These are phyloP conservation scores for Penicillium angulare DNA, from an alignment of 495 filamentous ascomycete genomes.

Conservation along the genomic window DNA sequence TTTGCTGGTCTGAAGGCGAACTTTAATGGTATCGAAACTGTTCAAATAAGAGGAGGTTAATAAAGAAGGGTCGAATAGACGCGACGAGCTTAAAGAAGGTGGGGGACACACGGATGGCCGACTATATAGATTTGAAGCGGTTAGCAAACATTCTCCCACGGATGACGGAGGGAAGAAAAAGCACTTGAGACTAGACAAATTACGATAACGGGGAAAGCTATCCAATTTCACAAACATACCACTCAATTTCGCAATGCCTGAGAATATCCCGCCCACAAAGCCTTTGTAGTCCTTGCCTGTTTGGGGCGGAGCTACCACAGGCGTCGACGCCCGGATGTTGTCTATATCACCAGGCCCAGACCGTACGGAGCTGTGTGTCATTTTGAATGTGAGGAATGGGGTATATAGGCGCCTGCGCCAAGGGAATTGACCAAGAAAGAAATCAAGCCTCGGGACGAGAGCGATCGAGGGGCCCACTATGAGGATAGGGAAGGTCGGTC, in stretches of 20 bases:
- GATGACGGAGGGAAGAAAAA: neutral
- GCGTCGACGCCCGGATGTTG: too few species aligned
- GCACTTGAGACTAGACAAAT: too few species aligned
- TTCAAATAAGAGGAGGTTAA: conserved; percentile 6
- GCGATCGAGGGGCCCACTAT: too few species aligned
- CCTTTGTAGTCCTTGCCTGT: conserved; percentile 83
- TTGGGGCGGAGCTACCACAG: too few species aligned
- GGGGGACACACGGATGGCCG: conserved; percentile 60
- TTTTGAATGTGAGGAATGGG: too few species aligned
- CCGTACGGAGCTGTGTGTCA: too few species aligned
- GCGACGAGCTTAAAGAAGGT: neutral
- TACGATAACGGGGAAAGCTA: neutral
- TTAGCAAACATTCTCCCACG: neutral
- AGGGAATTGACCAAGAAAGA: too few species aligned
- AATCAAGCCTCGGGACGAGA: too few species aligned
- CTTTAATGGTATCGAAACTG: conserved; percentile 93
- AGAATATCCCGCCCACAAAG: conserved; percentile 92
- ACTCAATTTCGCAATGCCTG: conserved; percentile 84
- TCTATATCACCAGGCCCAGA: too few species aligned
- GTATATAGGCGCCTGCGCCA: too few species aligned
- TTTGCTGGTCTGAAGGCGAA: conserved; percentile 87
- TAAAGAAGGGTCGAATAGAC: neutral
- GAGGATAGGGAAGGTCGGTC: too few species aligned
- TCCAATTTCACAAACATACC: conserved; percentile 49
- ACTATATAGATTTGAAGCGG: conserved; percentile 34